These are phyloP conservation scores for Buxus sempervirens DNA, from an alignment of 164 flowering plant species.

Conservation along the genomic window DNA sequence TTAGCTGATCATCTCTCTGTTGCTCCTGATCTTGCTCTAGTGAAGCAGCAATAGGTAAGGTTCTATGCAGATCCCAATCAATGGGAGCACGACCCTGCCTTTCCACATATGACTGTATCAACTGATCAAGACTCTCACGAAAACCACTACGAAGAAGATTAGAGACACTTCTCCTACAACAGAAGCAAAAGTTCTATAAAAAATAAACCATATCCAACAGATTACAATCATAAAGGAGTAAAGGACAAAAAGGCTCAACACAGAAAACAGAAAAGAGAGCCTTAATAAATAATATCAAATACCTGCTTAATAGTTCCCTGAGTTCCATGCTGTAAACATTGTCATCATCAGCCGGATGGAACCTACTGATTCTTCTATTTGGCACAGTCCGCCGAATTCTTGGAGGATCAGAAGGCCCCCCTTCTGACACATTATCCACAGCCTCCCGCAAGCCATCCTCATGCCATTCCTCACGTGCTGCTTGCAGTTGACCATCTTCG, in stretches of 20 bases:
- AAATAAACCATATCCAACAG: neutral
- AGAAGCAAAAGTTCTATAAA: constrained; percentile 2
- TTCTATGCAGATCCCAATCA: constrained; percentile 64
- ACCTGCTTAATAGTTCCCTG: constrained; percentile 98
- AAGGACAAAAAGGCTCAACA: neutral
- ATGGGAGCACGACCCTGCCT: constrained; percentile 61
- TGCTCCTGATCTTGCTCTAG: constrained; percentile 47
- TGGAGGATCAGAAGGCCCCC: constrained; percentile 50
- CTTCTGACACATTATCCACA: constrained; percentile 59
- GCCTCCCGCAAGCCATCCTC: constrained; percentile 51
- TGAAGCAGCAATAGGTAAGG: constrained; percentile 30
- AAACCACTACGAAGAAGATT: constrained; percentile 89
- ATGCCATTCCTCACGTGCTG: constrained; percentile 53
- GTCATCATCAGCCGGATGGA: constrained; percentile 95
- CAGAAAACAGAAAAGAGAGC: neutral
- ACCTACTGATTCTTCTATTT: constrained; percentile 59
- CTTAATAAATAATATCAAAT: neutral
- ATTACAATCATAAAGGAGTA: neutral
- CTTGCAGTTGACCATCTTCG: constrained; percentile 36
- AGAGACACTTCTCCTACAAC: constrained; percentile 85
- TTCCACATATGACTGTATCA: constrained; percentile 83
- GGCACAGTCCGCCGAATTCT: constrained; percentile 59
- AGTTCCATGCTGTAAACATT: constrained; percentile 98
- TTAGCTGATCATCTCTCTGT: constrained; percentile 36
- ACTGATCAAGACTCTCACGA: constrained; percentile 74